These are phyloP conservation scores for Skeletonema marinoi DNA, from an alignment of 108 stramenopile species.

Conservation along the genomic window DNA sequence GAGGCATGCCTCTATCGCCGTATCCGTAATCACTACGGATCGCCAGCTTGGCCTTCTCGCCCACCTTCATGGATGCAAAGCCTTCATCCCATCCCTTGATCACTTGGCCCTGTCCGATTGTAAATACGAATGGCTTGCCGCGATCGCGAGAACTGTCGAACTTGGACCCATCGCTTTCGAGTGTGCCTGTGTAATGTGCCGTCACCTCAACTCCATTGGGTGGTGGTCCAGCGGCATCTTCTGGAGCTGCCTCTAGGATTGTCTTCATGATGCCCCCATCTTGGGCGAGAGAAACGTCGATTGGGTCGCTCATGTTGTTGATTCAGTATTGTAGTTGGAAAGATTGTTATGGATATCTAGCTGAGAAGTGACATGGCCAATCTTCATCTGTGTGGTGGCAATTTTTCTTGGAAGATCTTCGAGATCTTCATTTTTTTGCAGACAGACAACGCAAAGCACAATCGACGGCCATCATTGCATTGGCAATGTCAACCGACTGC, in stretches of 20 bases:
- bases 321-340: neutral
- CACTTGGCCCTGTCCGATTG: conserved; percentile 92
- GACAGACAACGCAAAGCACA: too few species aligned
- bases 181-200: conserved; percentile 91
- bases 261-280: conserved; percentile 92
- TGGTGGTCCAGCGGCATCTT: conserved; percentile 77
- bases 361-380: too few species aligned
- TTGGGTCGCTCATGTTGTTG: conserved; percentile 16
- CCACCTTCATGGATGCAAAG: conserved; percentile 87
- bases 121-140: conserved; percentile 94
- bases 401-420: too few species aligned
- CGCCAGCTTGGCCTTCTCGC: conserved; percentile 82
- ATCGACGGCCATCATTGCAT: too few species aligned
- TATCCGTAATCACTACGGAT: conserved; percentile 92
- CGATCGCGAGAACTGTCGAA: conserved; percentile 87
- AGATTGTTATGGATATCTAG: neutral
- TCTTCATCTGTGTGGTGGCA: too few species aligned
- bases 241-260: conserved; percentile 74
- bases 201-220: conserved; percentile 75
- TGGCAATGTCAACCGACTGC: too few species aligned
- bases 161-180: conserved; percentile 84
- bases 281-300: conserved; percentile 85
- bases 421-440: too few species aligned
- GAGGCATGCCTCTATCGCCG: conserved; percentile 84
- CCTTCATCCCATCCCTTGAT: conserved; percentile 97